Base-by-base conservation (phyloP, 495 filamentous ascomycete genomes). In the Hyaloscypha finlandica region DNA sequence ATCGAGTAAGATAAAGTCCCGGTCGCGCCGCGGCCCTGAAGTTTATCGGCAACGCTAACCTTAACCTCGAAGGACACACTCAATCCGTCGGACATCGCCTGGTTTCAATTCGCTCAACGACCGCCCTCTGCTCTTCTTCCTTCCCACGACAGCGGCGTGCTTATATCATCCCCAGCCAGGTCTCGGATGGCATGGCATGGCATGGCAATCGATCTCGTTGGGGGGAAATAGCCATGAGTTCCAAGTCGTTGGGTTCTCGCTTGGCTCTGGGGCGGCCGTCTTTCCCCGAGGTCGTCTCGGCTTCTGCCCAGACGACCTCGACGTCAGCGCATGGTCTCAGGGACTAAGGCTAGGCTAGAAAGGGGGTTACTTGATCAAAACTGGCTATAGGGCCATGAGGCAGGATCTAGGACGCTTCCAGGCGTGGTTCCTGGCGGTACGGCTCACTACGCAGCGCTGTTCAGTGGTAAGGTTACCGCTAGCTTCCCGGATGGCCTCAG, bases 351-450 rank as follows among this genome's bases (percentile, higher is more conserved):
- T 48, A 3, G 16, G 9, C 16, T 14, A 48, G 54, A 11, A 42
- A 25, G n/a, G 19, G 48, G 11, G 53, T 67, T 67, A 61, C 65
- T 67, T 51, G 59, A 67, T 57, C n/a, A 25, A 57, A 67, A 56
- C 32, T 58, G 58, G 48, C 20, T 61, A 62, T 62, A 42, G 48
- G 65, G 4, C 14, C 25, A 11, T 14, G 11, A 25, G 22, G n/a
- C 2, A 60, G 22, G 22, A 14, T 51, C 54, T 35, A 32, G 39
- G 31, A 51, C 4, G 6, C 32, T 1, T 62, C 19, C 53, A 8
- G 16, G 14, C 39, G 29, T 31, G 16, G 37, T 67, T 53, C 48
- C 55, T 60, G 31, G 14, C n/a, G 8, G 29, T 37, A n/a, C 29
- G 31, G 59, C 19, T 55, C 29, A 6, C 51, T 54, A 55, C 30